Conservation (phyloP, 1,139 yeast genomes). For the Zygosaccharomyces pseudobailii region DNA sequence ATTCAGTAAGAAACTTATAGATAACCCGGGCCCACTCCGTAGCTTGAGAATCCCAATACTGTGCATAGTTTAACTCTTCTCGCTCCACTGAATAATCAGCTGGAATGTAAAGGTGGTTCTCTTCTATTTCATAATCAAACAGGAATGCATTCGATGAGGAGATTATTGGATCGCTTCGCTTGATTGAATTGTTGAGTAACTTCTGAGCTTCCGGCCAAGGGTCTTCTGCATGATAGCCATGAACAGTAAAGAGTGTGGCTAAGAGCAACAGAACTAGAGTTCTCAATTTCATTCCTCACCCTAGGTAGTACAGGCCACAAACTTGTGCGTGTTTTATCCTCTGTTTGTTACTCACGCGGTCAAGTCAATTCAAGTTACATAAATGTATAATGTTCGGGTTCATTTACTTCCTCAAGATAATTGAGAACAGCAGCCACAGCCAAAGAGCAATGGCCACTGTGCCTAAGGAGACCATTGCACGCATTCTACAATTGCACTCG, state of each 20-base stretch:
- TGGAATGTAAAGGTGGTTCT: constrained; percentile 27
- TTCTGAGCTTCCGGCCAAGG: constrained; percentile 18
- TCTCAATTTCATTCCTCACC: background rate
- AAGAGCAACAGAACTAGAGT: background rate
- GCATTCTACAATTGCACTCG: constrained; percentile 50
- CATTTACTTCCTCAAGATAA: background rate
- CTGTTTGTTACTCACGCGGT: background rate
- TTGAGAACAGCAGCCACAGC: background rate
- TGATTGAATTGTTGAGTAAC: constrained; percentile 13
- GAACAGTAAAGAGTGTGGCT: constrained; percentile 1
- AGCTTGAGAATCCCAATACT: constrained; percentile 19
- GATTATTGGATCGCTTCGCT: constrained; percentile 11
- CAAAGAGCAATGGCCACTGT: constrained; percentile 10
- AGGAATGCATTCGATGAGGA: background rate
- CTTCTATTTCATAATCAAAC: constrained; percentile 9
- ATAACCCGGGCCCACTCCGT: constrained; percentile 26
- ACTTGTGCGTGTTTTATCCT: background rate
- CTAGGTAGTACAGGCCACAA: background rate
- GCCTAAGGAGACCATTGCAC: constrained; percentile 48
- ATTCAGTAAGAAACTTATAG: constrained; percentile 29
- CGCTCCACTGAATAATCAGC: constrained; percentile 29
- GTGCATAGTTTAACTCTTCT: constrained; percentile 17
- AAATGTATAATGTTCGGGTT: background rate
- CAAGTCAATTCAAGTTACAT: background rate
- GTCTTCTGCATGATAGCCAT: constrained; percentile 9